These are phyloP conservation scores for Corynascus novoguineensis DNA, from an alignment of 495 filamentous ascomycete species.

Conservation along the genomic window DNA sequence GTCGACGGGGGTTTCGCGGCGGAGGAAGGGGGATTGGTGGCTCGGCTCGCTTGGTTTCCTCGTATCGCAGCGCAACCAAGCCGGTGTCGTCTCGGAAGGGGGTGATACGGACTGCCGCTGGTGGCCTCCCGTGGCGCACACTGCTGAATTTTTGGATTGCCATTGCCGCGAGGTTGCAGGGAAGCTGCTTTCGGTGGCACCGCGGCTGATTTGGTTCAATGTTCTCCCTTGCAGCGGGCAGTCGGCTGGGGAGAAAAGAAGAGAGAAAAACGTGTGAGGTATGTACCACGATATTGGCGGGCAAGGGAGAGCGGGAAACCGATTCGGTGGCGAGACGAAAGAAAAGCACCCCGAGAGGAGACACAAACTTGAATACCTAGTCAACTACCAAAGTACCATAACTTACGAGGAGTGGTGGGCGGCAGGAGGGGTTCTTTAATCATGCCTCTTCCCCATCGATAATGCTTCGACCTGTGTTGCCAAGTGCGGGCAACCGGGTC, in stretches of 20 bases:
- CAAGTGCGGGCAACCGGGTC: not conserved
- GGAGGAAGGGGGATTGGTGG: constrained; percentile 51
- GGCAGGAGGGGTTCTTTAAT: too few relatives aligned
- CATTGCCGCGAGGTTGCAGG: constrained; percentile 22
- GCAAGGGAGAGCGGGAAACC: too few relatives aligned
- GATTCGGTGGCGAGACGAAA: too few relatives aligned
- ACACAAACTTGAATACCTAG: too few relatives aligned
- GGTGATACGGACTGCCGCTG: constrained; percentile 28
- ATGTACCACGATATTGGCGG: too few relatives aligned
- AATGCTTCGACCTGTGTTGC: not conserved
- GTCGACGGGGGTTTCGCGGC: constrained; percentile 32
- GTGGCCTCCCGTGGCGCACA: constrained; percentile 30
- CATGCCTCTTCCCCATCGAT: too few relatives aligned
- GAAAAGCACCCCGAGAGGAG: too few relatives aligned
- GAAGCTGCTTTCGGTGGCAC: constrained; percentile 5
- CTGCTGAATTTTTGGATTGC: constrained; percentile 33
- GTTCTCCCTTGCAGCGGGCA: too few relatives aligned
- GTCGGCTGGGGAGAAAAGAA: too few relatives aligned
- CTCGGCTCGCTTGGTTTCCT: constrained; percentile 49
- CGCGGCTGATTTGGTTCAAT: not conserved
- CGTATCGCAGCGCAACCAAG: constrained; percentile 51
- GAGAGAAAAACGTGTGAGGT: too few relatives aligned
- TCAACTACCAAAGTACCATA: too few relatives aligned
- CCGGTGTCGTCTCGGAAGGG: constrained; percentile 44
- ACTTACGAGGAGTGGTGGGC: too few relatives aligned